Evolutionary conservation across 441 rosid genomes (phyloP), one percentile per base, ranked within the genome.

Genomic region (Erysimum cheiri): DNA sequence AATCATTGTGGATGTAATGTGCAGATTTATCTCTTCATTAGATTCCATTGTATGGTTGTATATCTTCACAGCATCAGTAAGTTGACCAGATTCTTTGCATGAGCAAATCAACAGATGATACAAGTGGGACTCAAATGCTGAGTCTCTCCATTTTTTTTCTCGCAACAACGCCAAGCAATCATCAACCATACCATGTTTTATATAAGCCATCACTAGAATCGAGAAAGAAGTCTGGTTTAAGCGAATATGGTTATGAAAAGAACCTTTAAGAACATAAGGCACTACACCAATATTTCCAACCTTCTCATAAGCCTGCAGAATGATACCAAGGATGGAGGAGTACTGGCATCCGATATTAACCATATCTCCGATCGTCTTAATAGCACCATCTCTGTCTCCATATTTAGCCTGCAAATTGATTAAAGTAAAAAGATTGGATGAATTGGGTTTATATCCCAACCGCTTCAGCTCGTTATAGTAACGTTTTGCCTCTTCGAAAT

Each of bases 101-200:
- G 88, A 85, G 74, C 93, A 90, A 71, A 91, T 86, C 67, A 93
- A 75, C 75, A 93, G 81, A 86, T 91, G 98, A 78, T 87, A 89
- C 83, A 93, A 77, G 65, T 88, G 88, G 44, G 87, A 90, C 80
- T 89, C 93, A 81, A 93, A 93, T 49, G 52, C 75, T 5, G 81
- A 78, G 87, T 93, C 98, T 63, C 80, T 85, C 97, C 98, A 93
- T 46, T 32, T 55, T 58, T 84, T 91, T 14, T 82, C 84, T 50
- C 71, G 69, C 84, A 93, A 63, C 37, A 93, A 80, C 54, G 70
- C 73, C 55, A 91, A 77, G 57, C 94, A 92, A 70, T 85, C 89
- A 76, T 82, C 83, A 26, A 87, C 79, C 90, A 89, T 76, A 56
- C 80, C 78, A 57, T 84, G 80, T 72, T 93, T 91, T 71, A 88